Percentiles rank a stretch among this genome's conserved stretches.
Evolutionary conservation across 345 rosid genomes (phyloP).

Genomic region (Combretum micranthum): DNA sequence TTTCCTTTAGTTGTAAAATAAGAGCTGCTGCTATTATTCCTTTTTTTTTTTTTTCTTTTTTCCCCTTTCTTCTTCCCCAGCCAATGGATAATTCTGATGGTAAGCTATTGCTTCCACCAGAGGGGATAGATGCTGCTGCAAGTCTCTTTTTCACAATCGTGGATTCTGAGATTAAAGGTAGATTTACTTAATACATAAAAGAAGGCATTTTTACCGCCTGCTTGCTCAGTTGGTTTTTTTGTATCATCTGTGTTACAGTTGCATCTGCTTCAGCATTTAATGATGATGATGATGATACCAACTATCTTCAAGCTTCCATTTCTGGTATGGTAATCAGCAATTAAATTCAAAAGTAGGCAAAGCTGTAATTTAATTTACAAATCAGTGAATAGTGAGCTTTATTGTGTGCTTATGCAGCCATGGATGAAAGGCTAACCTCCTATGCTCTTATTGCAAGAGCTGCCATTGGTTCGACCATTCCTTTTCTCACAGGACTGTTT

Average conservation of each 20-base stretch:
- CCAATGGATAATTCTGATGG: slow-evolving; percentile 50
- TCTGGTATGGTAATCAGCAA: slow-evolving; percentile 49
- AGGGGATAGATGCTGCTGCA: slow-evolving; percentile 79
- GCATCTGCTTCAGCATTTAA: slow-evolving; percentile 35
- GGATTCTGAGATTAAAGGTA: slow-evolving; percentile 84
- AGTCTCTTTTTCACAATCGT: slow-evolving; percentile 67
- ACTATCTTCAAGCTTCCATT: slow-evolving; percentile 73
- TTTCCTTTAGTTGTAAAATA: background rate
- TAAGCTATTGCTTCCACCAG: slow-evolving; percentile 63
- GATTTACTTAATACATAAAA: background rate
- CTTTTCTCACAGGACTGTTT: slow-evolving; percentile 58
- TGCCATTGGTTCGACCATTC: slow-evolving; percentile 72
- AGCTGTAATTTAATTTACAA: slow-evolving; percentile 6
- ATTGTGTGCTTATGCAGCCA: slow-evolving; percentile 49
- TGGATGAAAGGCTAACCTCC: slow-evolving; percentile 93
- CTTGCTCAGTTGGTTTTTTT: background rate
- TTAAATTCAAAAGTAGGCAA: background rate
- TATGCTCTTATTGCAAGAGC: slow-evolving; percentile 98
- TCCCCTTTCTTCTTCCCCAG: slow-evolving; percentile 31
- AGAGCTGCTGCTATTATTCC: background rate
- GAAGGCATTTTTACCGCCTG: background rate
- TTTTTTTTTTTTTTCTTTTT: slow-evolving; percentile 10
- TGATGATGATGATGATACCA: slow-evolving; percentile 56
- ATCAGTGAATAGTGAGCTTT: slow-evolving; percentile 6
- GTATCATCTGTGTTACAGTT: slow-evolving; percentile 5